These are phyloP conservation scores for Acorus calamus DNA, from an alignment of 106 monocot genomes.

Conservation along the genomic window DNA sequence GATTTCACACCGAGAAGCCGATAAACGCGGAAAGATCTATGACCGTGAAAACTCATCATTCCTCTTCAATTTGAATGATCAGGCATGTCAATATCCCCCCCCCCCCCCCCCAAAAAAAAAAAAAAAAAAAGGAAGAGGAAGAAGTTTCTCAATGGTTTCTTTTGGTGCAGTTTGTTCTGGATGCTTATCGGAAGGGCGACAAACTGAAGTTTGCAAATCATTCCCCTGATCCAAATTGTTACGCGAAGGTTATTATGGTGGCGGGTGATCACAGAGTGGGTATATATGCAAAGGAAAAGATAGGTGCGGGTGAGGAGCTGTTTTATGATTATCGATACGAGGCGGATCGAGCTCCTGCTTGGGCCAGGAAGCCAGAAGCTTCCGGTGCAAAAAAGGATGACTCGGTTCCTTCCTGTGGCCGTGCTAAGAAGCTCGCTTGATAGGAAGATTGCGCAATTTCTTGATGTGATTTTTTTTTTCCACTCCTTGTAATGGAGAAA, in stretches of 20 bases:
- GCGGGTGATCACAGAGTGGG: slow-evolving; percentile 95
- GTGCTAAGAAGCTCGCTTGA: slow-evolving; percentile 86
- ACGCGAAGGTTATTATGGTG: slow-evolving; percentile 99
- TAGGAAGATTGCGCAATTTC: too few species aligned
- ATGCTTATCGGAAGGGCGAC: slow-evolving; percentile 88
- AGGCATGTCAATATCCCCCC: slow-evolving; percentile 25
- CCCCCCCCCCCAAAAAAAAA: too few species aligned
- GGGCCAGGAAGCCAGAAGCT: slow-evolving; percentile 84
- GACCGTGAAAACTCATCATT: slow-evolving; percentile 98
- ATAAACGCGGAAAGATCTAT: slow-evolving; percentile 97
- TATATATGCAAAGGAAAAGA: slow-evolving; percentile 91
- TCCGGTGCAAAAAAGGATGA: slow-evolving; percentile 64
- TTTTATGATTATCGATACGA: slow-evolving; percentile 97
- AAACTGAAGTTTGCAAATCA: slow-evolving; percentile 97
- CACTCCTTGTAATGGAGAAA: too few species aligned
- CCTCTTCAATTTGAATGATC: slow-evolving; percentile 96
- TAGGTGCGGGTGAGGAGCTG: slow-evolving; percentile 84
- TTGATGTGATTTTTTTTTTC: too few species aligned
- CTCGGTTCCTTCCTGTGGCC: slow-evolving; percentile 35
- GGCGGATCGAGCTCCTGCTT: slow-evolving; percentile 84
- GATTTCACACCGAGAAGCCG: slow-evolving; percentile 93
- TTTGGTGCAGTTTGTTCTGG: slow-evolving; percentile 85
- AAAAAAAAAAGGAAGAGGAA: too few species aligned
- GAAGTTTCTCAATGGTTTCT: not conserved
- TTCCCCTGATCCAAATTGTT: slow-evolving; percentile 94